Conservation (phyloP, 2,329 filamentous ascomycete species). For the Colletotrichum nymphaeae region DNA sequence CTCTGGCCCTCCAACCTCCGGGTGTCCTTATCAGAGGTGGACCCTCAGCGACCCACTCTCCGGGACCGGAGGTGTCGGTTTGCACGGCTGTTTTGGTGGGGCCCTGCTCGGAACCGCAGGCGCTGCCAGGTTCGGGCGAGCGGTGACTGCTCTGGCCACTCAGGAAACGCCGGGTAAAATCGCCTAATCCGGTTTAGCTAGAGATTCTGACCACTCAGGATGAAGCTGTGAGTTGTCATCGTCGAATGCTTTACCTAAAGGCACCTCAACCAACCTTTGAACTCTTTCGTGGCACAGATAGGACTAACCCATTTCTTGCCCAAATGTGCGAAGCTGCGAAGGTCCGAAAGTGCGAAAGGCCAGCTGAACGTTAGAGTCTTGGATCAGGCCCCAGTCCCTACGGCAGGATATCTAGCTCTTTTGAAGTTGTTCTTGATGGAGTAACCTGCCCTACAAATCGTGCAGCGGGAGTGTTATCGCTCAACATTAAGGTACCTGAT, state of each 20-base stretch:
- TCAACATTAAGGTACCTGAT: too few species aligned
- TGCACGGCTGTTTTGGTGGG: constrained; percentile 3
- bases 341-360: neutral
- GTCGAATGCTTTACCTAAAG: constrained; percentile 8
- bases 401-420: neutral
- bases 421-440: neutral
- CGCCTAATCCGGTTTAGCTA: neutral
- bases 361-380: neutral
- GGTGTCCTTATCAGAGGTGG: constrained; percentile 28
- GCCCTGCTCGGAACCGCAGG: neutral
- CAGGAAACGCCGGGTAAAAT: constrained; percentile 6
- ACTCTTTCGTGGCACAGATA: neutral
- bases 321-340: neutral
- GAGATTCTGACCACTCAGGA: neutral
- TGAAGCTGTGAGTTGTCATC: neutral
- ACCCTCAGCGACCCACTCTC: neutral
- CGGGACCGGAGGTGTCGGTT: constrained; percentile 19
- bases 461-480: neutral
- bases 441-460: neutral
- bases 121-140: constrained; percentile 7
- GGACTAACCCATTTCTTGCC: neutral
- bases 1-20: constrained; percentile 6
- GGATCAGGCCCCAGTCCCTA: neutral
- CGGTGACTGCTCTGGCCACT: neutral
- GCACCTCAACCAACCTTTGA: neutral